Base-by-base conservation (phyloP, 129 eudicot species). In the Silybum marianum region DNA sequence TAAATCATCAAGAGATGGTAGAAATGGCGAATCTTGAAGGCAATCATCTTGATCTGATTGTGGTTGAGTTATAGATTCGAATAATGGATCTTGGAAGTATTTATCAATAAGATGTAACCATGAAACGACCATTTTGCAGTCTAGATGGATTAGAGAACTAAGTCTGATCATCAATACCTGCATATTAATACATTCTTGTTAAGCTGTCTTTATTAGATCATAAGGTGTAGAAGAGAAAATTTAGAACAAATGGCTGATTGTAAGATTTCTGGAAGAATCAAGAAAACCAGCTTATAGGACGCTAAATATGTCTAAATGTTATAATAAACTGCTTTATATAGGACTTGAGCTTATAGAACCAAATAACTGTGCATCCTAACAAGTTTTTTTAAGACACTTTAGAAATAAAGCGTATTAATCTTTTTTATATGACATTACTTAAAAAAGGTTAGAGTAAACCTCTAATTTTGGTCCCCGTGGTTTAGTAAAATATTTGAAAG, bases 151-250 rank as follows among this genome's bases (percentile, higher is more conserved):
- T 3, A 82, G 80, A 38, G 67, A 82, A 85, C 91, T 86, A 34
- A 91, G 91, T 71, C 90, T 89, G 66, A 90, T 81, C 97, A 95
- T 87, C 25, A 95, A 76, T 77, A 92, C 90, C 98, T 90, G 96
- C 79, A 66, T 16, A 48, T 21, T 14, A 25, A 46, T 0, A 74
- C 66, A 48, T 69, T 69, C 38, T 70, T 70, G 40, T 30, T 54
- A 54, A 54, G 4, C 63, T n/a, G 22, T 54, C 63, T 54, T 54
- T 13, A 16, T 51, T 51, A 51, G 62, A 51, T 51, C 0, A 51
- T 51, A 51, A 51, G 7, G 62, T 3, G 21, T 51, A 51, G 62
- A 51, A 16, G 62, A 51, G 62, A 3, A 51, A 48, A 51, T 51
- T 14, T 51, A 13, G 21, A 51, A n/a, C 62, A 51, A 51, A 51